phyloP scores from a whole-genome alignment of 169 alveolate genomes.

The Besnoitia besnoiti region DNA sequence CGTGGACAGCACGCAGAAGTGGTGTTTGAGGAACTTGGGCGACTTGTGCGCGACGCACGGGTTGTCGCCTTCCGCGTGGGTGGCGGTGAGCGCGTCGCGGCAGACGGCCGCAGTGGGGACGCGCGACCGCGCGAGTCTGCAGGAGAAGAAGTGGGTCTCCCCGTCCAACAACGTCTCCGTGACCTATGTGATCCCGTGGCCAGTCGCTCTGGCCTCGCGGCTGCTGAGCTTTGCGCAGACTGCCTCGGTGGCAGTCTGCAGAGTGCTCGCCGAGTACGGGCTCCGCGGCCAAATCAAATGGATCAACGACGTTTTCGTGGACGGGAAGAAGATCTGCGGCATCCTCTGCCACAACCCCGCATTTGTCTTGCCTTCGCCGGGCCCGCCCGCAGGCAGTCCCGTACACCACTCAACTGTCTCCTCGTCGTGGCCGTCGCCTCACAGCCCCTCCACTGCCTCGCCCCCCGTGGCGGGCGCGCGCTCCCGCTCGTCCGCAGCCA shows the following conservation, averaged over 20 bases:
- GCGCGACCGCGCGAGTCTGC: constrained; percentile 64
- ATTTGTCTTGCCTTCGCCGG: background rate
- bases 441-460: background rate
- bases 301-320: constrained; percentile 75
- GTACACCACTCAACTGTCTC: background rate
- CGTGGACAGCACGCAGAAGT: constrained; percentile 76
- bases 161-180: constrained; percentile 70
- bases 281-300: constrained; percentile 74
- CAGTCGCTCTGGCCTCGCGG: constrained; percentile 44
- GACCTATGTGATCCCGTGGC: constrained; percentile 73
- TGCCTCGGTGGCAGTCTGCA: constrained; percentile 73
- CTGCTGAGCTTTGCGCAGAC: constrained; percentile 71
- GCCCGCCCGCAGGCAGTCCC: background rate
- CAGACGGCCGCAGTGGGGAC: constrained; percentile 79
- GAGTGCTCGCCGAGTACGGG: constrained; percentile 57
- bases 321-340: constrained; percentile 73
- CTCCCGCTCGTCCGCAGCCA: too few species aligned
- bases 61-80: constrained; percentile 44
- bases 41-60: constrained; percentile 46
- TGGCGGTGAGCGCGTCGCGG: constrained; percentile 68
- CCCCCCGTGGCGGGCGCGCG: background rate
- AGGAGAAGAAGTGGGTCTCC: constrained; percentile 71
- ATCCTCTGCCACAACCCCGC: constrained; percentile 63
- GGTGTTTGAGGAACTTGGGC: constrained; percentile 69
- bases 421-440: background rate